A percentile compares a stretch with the other conserved stretches of the same genome.
These are phyloP conservation scores for Brachypodium distachyon DNA, from an alignment of 202 grass and related monocot genomes.

Conservation along the genomic window DNA sequence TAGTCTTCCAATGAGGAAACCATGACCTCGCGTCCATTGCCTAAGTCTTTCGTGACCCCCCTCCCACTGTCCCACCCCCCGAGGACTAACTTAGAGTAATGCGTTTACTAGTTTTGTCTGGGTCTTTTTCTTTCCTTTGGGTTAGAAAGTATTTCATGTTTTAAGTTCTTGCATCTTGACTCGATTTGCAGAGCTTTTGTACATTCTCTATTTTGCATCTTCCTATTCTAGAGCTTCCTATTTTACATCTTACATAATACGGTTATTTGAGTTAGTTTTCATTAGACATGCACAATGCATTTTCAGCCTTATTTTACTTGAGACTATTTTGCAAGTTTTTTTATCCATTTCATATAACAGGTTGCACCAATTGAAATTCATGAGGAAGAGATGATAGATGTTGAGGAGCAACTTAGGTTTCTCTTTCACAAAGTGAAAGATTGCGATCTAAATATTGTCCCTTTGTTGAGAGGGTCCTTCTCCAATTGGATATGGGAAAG, in stretches of 20 bases:
- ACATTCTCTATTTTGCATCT: too few relatives aligned
- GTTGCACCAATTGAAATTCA: constrained; percentile 97
- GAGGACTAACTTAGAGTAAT: too few relatives aligned
- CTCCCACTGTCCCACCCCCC: too few relatives aligned
- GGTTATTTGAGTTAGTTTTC: not conserved
- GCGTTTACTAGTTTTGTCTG: too few relatives aligned
- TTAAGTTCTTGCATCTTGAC: too few relatives aligned
- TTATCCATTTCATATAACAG: constrained; percentile 36
- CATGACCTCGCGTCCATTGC: too few relatives aligned
- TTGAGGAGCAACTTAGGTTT: constrained; percentile 84
- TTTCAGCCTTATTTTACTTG: not conserved
- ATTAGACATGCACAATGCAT: not conserved
- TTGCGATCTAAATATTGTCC: constrained; percentile 53
- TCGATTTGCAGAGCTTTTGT: too few relatives aligned
- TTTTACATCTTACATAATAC: constrained; percentile 1
- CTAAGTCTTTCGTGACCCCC: too few relatives aligned
- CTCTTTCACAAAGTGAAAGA: constrained; percentile 71
- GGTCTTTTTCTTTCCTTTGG: too few relatives aligned
- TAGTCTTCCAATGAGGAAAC: too few relatives aligned
- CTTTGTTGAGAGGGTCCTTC: constrained; percentile 76
- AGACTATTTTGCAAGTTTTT: not conserved
- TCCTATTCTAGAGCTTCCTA: not conserved
- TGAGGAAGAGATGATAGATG: constrained; percentile 76
- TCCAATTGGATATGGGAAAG: constrained; percentile 84
- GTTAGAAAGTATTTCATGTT: too few relatives aligned